phyloP scores from a whole-genome alignment of 139 green algal genomes.

The Coccomyxa sp. region DNA sequence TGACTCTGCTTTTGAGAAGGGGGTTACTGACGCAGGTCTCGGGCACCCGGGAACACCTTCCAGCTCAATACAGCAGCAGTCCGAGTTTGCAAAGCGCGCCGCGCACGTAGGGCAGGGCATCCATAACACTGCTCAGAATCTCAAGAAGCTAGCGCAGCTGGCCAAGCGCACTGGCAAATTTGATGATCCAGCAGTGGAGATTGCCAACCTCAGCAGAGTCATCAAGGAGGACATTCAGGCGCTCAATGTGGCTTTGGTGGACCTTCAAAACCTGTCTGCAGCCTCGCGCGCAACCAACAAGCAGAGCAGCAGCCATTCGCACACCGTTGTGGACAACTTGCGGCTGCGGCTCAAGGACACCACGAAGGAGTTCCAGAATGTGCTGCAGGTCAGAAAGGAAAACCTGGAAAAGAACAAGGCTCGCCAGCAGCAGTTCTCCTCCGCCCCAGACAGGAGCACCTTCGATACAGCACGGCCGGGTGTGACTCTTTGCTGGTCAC shows the following conservation, averaged over 20 bases:
- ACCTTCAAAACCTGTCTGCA: constrained; percentile 58
- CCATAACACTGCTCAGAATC: constrained; percentile 87
- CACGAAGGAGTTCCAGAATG: constrained; percentile 90
- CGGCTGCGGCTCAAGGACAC: constrained; percentile 74
- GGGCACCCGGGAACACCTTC: too few relatives aligned
- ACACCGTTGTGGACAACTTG: constrained; percentile 87
- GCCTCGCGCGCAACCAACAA: constrained; percentile 50
- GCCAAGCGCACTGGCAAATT: constrained; percentile 96
- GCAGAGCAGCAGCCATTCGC: constrained; percentile 79
- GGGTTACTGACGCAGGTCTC: too few relatives aligned
- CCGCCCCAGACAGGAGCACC: constrained; percentile 8
- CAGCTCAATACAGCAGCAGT: constrained; percentile 32
- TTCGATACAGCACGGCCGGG: not conserved
- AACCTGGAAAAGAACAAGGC: constrained; percentile 80
- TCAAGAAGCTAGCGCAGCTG: constrained; percentile 88
- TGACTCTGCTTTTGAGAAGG: too few relatives aligned
- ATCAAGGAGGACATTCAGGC: constrained; percentile 90
- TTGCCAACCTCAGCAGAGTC: constrained; percentile 85
- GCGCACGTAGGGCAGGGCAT: constrained; percentile 87
- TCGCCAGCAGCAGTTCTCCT: constrained; percentile 82
- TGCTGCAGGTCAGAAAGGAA: constrained; percentile 88
- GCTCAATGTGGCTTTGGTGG: constrained; percentile 77
- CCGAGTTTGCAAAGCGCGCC: constrained; percentile 82
- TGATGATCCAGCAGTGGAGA: constrained; percentile 90
- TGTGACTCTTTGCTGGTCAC: not conserved